Base-by-base conservation (phyloP, 202 grass and related monocot genomes). In the Zizania palustris region DNA sequence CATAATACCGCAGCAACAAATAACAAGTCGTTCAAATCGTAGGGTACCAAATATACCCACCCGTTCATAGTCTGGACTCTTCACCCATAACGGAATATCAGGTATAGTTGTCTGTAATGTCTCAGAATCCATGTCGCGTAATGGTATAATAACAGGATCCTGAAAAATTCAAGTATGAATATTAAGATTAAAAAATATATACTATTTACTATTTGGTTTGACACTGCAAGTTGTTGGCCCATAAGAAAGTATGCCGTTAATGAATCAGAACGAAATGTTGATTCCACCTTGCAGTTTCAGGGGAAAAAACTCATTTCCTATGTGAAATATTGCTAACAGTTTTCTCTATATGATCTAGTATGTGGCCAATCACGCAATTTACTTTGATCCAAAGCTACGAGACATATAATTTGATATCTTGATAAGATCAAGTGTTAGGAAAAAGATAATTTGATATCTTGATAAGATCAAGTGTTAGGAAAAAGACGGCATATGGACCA, bases 11-110 rank as follows among this genome's bases (percentile, higher is more conserved):
- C 51, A 81, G n/a, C 12, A 67, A 74, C 8, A 71, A 78, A 51
- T 0, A 46, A 43, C n/a, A 68, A 22, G 74, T 21, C 7, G 35
- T 58, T 79, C 41, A 38, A 58, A 19, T 67, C 53, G 38, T 46
- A 77, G 19, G 35, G 14, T 36, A 53, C 8, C 2, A 45, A 69
- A 39, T 39, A 19, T 54, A 73, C 70, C 6, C 55, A 97, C 94
- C 74, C 94, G 80, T 39, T 94, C 95, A 73, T 94, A 94, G 50
- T 97, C 95, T 63, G 95, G 95, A 80, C 78, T 88, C 78, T 94
- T 97, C 64, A 97, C 69, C 95, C 95, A 97, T 54, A 86, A 80
- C 22, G 95, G 95, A 83, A 97, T 92, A 45, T 97, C 87, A 28
- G 91, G 80, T 78, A 94, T 69, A 55, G 82, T 22, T 59, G 37